Conservation (phyloP, 768 basidiomycete species). For the Saitozyma podzolica region DNA sequence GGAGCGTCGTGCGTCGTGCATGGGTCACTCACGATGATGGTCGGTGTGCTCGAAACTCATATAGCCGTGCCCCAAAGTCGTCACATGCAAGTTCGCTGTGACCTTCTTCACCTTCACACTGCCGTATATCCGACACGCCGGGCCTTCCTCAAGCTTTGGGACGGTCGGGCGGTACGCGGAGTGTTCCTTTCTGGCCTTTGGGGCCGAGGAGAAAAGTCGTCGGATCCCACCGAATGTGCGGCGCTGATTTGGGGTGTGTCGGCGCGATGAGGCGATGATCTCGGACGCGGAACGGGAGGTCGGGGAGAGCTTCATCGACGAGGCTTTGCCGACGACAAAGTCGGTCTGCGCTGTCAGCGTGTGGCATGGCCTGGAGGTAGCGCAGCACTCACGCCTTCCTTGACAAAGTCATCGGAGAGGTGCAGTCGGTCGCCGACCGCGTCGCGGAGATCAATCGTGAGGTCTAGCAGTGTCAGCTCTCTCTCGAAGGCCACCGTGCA, state of each 20-base stretch:
- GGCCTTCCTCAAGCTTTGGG: constrained; percentile 65
- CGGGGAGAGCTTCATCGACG: constrained; percentile 60
- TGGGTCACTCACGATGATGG: constrained; percentile 66
- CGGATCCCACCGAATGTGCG: constrained; percentile 35
- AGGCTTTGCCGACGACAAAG: constrained; percentile 82
- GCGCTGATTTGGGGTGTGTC: constrained; percentile 34
- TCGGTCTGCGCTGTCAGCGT: constrained; percentile 55
- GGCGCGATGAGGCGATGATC: constrained; percentile 36
- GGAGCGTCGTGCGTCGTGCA: no score
- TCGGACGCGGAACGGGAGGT: constrained; percentile 40
- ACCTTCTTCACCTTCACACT: constrained; percentile 82
- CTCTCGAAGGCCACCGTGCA: no score
- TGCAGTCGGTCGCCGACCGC: constrained; percentile 89
- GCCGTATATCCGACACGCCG: constrained; percentile 84
- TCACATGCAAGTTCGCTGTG: constrained; percentile 91
- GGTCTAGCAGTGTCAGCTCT: constrained; percentile 56
- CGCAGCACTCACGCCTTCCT: constrained; percentile 71
- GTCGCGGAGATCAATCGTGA: constrained; percentile 87
- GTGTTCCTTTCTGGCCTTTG: constrained; percentile 27
- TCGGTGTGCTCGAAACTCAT: constrained; percentile 81
- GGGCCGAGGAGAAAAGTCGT: constrained; percentile 31
- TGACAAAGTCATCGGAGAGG: constrained; percentile 72
- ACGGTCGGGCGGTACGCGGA: constrained; percentile 70
- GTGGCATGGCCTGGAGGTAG: not conserved
- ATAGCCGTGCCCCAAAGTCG: constrained; percentile 93